phyloP scores from a whole-genome alignment of 2,329 filamentous ascomycete species.

The Trichoderma sp. region DNA sequence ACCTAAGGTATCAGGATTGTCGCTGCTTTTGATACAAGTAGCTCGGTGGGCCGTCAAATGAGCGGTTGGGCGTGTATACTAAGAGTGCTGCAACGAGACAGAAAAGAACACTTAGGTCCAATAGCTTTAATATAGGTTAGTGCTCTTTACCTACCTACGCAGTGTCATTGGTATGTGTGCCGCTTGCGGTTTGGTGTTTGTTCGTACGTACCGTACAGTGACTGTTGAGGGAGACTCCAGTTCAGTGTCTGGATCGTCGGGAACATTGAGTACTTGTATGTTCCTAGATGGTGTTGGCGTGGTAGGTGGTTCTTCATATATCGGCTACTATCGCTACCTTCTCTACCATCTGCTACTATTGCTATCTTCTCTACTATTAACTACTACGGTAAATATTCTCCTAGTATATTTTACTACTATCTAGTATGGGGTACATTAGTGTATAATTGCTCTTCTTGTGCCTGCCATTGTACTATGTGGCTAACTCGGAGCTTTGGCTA shows the following conservation, averaged over 20 bases:
- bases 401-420: too few relatives aligned
- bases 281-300: background rate
- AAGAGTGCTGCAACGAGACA: background rate
- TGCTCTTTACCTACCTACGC: background rate
- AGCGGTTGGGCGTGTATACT: background rate
- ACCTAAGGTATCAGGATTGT: background rate
- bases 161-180: background rate
- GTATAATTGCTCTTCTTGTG: too few relatives aligned
- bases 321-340: background rate
- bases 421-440: too few relatives aligned
- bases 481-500: background rate
- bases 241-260: background rate
- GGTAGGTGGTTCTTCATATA: background rate
- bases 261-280: background rate
- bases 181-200: background rate
- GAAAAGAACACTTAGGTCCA: background rate
- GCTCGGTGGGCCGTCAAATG: background rate
- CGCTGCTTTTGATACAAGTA: background rate
- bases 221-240: background rate
- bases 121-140: background rate
- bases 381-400: background rate
- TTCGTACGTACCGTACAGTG: background rate
- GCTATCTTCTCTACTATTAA: background rate
- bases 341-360: background rate
- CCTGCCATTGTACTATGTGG: background rate